A percentile compares a stretch with the other conserved stretches of the same genome.
Evolutionary conservation across 768 basidiomycete species (phyloP).

Genomic region (Sarcomyxa edulis): DNA sequence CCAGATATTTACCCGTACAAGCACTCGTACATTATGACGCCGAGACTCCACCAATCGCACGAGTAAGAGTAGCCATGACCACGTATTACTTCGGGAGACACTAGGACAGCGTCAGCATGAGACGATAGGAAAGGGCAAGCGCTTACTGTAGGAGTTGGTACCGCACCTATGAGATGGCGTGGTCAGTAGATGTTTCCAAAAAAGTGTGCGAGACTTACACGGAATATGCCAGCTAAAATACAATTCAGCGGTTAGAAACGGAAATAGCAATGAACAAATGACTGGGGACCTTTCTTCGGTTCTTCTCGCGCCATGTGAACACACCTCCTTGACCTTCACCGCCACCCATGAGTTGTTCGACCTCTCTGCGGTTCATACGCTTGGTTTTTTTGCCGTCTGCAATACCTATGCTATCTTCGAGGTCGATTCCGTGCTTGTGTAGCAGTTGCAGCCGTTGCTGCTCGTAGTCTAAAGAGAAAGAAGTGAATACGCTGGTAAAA

Average conservation of each 20-base stretch:
- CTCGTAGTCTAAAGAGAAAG: constrained; percentile 69
- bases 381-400: constrained; percentile 70
- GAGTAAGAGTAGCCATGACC: constrained; percentile 91
- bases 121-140: constrained; percentile 16
- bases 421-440: constrained; percentile 91
- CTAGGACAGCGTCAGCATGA: constrained; percentile 34
- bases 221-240: constrained; percentile 72
- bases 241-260: constrained; percentile 11
- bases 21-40: constrained; percentile 95
- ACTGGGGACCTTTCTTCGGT: constrained; percentile 90
- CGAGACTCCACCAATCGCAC: constrained; percentile 98
- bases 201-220: constrained; percentile 49
- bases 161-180: constrained; percentile 66
- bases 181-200: constrained; percentile 16
- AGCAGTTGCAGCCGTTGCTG: constrained; percentile 86
- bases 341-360: constrained; percentile 81
- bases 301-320: constrained; percentile 95
- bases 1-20: constrained; percentile 70
- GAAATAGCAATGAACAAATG: constrained; percentile 20
- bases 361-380: constrained; percentile 75
- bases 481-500: constrained; percentile 11
- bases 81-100: constrained; percentile 88
- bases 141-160: constrained; percentile 82
- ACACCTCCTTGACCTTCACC: constrained; percentile 77
- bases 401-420: constrained; percentile 69